Evolutionary conservation across 768 basidiomycete species (phyloP).

Genomic region (Lactarius pseudohatsudake): DNA sequence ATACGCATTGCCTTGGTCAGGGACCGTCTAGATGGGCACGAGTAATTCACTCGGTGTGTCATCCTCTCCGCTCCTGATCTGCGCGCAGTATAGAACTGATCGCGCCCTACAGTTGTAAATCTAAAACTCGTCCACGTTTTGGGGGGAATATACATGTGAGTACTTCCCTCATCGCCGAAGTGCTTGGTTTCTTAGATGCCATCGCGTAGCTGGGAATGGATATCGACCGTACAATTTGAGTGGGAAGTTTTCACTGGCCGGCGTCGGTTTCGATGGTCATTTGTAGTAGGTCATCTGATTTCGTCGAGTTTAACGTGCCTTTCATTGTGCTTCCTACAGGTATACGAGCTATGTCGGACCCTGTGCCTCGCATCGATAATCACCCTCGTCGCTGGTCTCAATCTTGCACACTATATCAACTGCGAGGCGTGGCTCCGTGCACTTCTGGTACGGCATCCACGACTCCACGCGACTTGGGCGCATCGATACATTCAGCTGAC

Average conservation of each 20-base stretch:
- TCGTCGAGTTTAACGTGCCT: neutral
- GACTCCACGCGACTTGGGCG: neutral
- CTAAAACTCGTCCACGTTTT: constrained; percentile 17
- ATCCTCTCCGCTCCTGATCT: neutral
- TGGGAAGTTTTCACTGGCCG: constrained; percentile 14
- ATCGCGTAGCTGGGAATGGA: constrained; percentile 13
- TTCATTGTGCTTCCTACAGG: neutral
- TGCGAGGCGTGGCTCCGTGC: constrained; percentile 10
- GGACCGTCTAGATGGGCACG: neutral
- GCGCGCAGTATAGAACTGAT: neutral
- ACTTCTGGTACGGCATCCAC: neutral
- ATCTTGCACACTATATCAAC: neutral
- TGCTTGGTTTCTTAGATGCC: neutral
- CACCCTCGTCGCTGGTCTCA: neutral
- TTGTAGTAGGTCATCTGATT: constrained; percentile 7
- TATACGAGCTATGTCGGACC: constrained; percentile 8
- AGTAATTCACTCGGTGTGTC: neutral
- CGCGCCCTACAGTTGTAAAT: neutral
- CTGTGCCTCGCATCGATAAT: neutral
- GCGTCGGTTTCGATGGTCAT: constrained; percentile 14
- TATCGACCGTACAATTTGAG: constrained; percentile 5
- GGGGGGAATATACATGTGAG: constrained; percentile 15
- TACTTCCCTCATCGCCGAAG: neutral
- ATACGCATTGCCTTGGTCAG: neutral
- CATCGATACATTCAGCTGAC: neutral